Evolutionary conservation across 305 asterid genomes (phyloP).

Genomic region (Petunia hybrid): DNA sequence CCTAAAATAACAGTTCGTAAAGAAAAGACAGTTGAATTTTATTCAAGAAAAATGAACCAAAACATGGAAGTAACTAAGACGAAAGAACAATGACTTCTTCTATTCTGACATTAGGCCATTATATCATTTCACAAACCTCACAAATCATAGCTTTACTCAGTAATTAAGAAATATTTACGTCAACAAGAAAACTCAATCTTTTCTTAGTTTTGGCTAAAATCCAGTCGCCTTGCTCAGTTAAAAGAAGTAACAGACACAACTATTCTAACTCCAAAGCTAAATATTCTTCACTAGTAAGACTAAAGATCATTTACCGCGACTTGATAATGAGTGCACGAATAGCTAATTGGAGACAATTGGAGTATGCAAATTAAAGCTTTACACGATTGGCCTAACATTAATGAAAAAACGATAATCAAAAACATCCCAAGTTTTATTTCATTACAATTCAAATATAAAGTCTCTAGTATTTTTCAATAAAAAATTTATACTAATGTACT

Average conservation of each 20-base stretch:
- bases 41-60: conserved; percentile 14
- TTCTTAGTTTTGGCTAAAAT: neutral
- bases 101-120: neutral
- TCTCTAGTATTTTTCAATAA: neutral
- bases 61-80: neutral
- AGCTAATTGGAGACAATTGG: neutral
- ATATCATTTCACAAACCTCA: conserved; percentile 7
- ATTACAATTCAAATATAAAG: neutral
- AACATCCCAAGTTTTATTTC: neutral
- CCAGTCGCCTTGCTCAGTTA: neutral
- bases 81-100: neutral
- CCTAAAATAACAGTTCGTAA: neutral
- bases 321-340: neutral
- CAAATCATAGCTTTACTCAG: neutral
- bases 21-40: conserved; percentile 22
- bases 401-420: neutral
- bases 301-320: neutral
- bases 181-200: neutral
- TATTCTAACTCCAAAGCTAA: neutral
- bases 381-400: neutral
- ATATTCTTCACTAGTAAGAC: neutral
- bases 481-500: neutral
- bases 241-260: neutral
- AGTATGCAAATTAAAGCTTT: neutral
- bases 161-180: neutral